Base-by-base conservation (phyloP, 2,329 filamentous ascomycete genomes). In the Stromatinia cepivora region DNA sequence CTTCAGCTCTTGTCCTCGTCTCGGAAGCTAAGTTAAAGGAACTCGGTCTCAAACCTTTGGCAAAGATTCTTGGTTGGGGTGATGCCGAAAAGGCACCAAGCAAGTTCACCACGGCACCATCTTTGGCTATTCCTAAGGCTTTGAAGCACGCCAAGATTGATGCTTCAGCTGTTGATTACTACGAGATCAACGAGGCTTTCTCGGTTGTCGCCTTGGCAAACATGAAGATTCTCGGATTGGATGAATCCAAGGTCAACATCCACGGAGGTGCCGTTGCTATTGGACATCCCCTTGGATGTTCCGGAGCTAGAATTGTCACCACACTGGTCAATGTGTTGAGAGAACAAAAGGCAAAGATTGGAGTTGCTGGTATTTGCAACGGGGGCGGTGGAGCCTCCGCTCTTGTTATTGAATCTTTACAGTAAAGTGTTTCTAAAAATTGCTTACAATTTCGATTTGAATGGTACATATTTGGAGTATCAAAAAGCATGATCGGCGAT, bases 111-210 rank as follows among this genome's bases (percentile, higher is more conserved):
- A 95, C 93, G 62, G 91, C 95, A 11, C 95, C 95, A 13, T 88
- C 95, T 28, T 87, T 98, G 69, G 95, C 95, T 74, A 96, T 99
- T 77, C 95, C 95, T 80, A 99, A 98, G 86, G 95, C 95, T 70
- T 88, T 99, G 78, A 93, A 94, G 86, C 94, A 99, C 82, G 95
- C 95, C 71, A 92, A 92, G 72, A 83, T 99, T 72, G 87, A 88
- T 69, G 86, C 89, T 75, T 88, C 90, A 73, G 86, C 92, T 70
- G 86, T 99, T 70, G 94, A 98, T 78, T 95, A 89, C 76, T 99
- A 95, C 81, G 95, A 99, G 86, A 97, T 99, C 86, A 99, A 99
- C 85, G 95, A 99, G 85, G 95, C 95, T 54, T 99, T 99, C 85
- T 95, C 92, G 72, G 95, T 97, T 63, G 95, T 99, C 73, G 93